Evolutionary conservation across 495 filamentous ascomycete genomes (phyloP).

Genomic region (Penicillium argentinense): DNA sequence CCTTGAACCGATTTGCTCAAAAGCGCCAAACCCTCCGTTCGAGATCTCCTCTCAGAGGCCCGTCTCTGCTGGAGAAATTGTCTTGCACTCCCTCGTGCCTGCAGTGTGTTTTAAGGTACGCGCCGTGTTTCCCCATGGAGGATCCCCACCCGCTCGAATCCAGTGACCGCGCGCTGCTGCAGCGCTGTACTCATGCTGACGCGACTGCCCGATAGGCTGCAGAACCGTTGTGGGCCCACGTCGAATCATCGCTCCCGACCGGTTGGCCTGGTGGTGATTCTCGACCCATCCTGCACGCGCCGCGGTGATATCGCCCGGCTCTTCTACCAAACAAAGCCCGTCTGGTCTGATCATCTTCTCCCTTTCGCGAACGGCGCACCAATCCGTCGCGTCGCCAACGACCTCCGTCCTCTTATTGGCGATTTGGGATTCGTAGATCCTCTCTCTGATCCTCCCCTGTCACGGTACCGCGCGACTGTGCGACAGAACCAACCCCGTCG

Average conservation of each 20-base stretch:
- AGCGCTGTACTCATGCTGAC: slow-evolving; percentile 41
- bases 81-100: too few relatives aligned
- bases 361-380: slow-evolving; percentile 5
- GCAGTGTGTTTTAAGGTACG: slow-evolving; percentile 39
- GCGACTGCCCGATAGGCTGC: slow-evolving; percentile 36
- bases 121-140: slow-evolving; percentile 28
- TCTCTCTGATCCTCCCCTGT: slow-evolving; percentile 25
- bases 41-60: slow-evolving; percentile 29
- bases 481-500: slow-evolving; percentile 26
- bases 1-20: slow-evolving; percentile 38
- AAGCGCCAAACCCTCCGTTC: slow-evolving; percentile 39
- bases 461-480: slow-evolving; percentile 26
- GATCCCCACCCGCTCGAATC: slow-evolving; percentile 32
- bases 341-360: slow-evolving; percentile 9
- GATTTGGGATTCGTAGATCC: slow-evolving; percentile 10
- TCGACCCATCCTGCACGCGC: slow-evolving; percentile 26
- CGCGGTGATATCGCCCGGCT: slow-evolving; percentile 26
- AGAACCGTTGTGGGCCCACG: slow-evolving; percentile 35
- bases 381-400: slow-evolving; percentile 4
- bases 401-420: slow-evolving; percentile 15
- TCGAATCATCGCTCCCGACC: slow-evolving; percentile 44
- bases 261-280: slow-evolving; percentile 30
- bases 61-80: too few relatives aligned
- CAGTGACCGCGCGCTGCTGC: slow-evolving; percentile 48
- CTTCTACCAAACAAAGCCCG: slow-evolving; percentile 29